phyloP scores from a whole-genome alignment of 139 green algal species.

The Tetradesmus obliquus region DNA sequence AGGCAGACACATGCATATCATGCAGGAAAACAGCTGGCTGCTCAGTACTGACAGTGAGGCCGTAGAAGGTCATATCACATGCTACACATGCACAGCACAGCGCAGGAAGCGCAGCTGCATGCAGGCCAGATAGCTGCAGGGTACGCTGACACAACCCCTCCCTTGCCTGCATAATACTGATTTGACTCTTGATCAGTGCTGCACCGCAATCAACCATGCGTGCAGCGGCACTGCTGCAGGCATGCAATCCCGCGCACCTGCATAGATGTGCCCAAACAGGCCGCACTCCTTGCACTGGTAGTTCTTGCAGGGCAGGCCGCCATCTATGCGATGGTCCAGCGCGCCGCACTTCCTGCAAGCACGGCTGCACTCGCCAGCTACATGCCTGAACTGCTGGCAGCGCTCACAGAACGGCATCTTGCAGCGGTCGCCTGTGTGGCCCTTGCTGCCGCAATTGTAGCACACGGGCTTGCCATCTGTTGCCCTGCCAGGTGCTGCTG shows the following conservation, averaged over 20 bases:
- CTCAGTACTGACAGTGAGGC: background rate
- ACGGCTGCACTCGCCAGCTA: constrained; percentile 33
- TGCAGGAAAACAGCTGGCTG: background rate
- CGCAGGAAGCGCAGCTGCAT: background rate
- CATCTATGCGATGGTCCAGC: constrained; percentile 35
- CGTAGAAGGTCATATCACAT: background rate
- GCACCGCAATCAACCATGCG: background rate
- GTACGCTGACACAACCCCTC: background rate
- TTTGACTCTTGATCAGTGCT: background rate
- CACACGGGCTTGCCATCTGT: constrained; percentile 40
- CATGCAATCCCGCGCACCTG: background rate
- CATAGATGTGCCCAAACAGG: constrained; percentile 39
- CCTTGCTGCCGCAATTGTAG: constrained; percentile 23
- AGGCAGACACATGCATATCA: background rate
- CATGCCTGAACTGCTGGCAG: constrained; percentile 38
- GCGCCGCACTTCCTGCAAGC: constrained; percentile 37
- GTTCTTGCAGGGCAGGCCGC: constrained; percentile 44
- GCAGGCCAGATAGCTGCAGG: background rate
- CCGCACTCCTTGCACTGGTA: constrained; percentile 46
- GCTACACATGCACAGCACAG: background rate
- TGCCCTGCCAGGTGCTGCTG: constrained; percentile 23
- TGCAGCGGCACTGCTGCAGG: background rate
- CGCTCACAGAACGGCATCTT: constrained; percentile 40
- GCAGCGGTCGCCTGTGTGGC: constrained; percentile 41
- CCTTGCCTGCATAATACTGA: background rate